Evolutionary conservation across 306 rosid species (phyloP), one percentile per base, ranked within the genome.

Genomic region (Pterocarpus santalinus): DNA sequence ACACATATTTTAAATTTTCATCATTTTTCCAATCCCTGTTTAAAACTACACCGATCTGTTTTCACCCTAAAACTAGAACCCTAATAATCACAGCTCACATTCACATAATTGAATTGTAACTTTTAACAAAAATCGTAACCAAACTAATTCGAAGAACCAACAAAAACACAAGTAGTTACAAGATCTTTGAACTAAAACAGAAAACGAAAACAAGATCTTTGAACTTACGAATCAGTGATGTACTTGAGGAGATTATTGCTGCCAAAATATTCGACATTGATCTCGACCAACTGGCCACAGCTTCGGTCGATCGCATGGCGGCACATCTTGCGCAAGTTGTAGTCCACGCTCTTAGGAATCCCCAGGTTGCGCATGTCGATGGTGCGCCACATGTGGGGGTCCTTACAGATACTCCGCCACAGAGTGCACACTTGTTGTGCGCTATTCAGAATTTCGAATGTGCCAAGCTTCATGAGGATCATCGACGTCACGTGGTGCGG

Each of bases 341-440:
- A 55, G 2, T 7, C 16, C 66, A 41, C 22, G 8, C 5, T 41
- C 8, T 1, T 64, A 6, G 0, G 0, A 5, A 8, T 2, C 39
- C 17, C 16, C 1, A 15, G 2, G 10, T 78, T 62, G 4, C 17
- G 8, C 87, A 89, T 82, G 62, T 87, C 85, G 47, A 89, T 44
- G 43, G 61, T 14, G 44, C 88, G 87, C 92, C 90, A 86, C 80
- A 80, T 28, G 3, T 38, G 38, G 22, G 92, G 84, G 35, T 86
- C 87, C 35, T 79, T 77, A 81, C 85, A 81, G 82, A 89, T 73
- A 5, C 67, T 65, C 52, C 83, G 80, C 90, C 92, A 89, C 65
- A 7, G 55, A 11, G 52, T 35, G 78, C 92, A 86, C 58, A 86
- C 92, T 22, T 0, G 41, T 76, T 82, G 88, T 15, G 75, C 88